These are phyloP conservation scores for Drechslerella dactyloides DNA, from an alignment of 2,329 filamentous ascomycete species.

Conservation along the genomic window DNA sequence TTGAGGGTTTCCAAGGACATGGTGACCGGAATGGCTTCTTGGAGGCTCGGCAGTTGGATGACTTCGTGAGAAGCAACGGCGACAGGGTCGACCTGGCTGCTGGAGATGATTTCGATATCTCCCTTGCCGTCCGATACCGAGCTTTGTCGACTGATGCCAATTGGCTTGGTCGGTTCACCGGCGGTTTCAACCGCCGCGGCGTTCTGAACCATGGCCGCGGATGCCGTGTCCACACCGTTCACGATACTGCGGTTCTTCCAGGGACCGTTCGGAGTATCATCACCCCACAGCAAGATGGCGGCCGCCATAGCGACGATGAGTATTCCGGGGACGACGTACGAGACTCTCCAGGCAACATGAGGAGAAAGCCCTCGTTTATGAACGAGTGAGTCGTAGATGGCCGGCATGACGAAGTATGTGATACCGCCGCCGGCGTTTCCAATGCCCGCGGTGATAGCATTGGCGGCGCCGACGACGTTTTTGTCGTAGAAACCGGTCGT, in stretches of 20 bases:
- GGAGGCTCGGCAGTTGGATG: constrained; percentile 66
- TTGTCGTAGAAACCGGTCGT: constrained; percentile 92
- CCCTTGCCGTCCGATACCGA: constrained; percentile 56
- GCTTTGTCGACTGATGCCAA: constrained; percentile 21
- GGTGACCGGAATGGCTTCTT: constrained; percentile 61
- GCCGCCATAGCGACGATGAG: constrained; percentile 72
- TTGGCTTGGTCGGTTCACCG: constrained; percentile 13
- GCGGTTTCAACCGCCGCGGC: constrained; percentile 57
- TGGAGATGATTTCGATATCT: constrained; percentile 58
- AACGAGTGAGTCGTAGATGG: constrained; percentile 79
- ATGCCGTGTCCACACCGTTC: constrained; percentile 58
- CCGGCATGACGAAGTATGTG: constrained; percentile 93
- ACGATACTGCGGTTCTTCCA: constrained; percentile 72
- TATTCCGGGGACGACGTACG: constrained; percentile 83
- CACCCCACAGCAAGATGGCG: constrained; percentile 74
- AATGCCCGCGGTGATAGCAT: constrained; percentile 81
- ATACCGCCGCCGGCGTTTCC: constrained; percentile 89
- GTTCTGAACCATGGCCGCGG: constrained; percentile 58
- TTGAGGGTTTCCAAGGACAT: constrained; percentile 65
- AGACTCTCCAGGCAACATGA: constrained; percentile 79
- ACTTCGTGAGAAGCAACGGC: constrained; percentile 58
- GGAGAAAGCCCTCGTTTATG: constrained; percentile 65
- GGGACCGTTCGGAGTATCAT: constrained; percentile 80
- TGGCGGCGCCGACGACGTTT: constrained; percentile 86
- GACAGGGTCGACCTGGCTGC: constrained; percentile 57